phyloP scores from a whole-genome alignment of 2,329 filamentous ascomycete genomes.

The Cercospora zeina region DNA sequence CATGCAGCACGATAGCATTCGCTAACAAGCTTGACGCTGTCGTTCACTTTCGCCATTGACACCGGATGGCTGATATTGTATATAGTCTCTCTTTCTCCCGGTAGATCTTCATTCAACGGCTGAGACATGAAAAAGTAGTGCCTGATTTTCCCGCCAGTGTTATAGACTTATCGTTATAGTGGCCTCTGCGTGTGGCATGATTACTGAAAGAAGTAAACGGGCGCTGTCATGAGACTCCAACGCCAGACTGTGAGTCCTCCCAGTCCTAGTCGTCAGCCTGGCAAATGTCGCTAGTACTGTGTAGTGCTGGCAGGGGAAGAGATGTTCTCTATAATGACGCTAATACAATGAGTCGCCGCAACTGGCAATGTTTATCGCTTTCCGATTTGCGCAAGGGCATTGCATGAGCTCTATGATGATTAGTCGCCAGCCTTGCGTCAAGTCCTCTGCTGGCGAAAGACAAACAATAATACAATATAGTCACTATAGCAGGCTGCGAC shows the following conservation, averaged over 20 bases:
- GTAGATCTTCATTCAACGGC: conserved; percentile 2
- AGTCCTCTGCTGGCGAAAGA: not conserved
- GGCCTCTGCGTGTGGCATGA: not conserved
- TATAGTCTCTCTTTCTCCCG: not conserved
- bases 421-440: not conserved
- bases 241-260: not conserved
- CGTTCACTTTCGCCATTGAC: not conserved
- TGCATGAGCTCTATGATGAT: not conserved
- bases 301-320: not conserved
- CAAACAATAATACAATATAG: not conserved
- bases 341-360: too few relatives aligned
- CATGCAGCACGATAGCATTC: not conserved
- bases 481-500: not conserved
- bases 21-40: not conserved
- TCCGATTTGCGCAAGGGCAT: not conserved
- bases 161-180: not conserved
- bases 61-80: not conserved
- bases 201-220: not conserved
- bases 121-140: not conserved
- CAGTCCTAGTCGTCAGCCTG: not conserved
- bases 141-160: not conserved
- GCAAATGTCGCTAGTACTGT: not conserved
- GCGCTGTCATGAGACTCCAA: not conserved
- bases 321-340: not conserved
- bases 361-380: not conserved